Conservation (phyloP, 441 rosid species). For the Croton laevigatus region DNA sequence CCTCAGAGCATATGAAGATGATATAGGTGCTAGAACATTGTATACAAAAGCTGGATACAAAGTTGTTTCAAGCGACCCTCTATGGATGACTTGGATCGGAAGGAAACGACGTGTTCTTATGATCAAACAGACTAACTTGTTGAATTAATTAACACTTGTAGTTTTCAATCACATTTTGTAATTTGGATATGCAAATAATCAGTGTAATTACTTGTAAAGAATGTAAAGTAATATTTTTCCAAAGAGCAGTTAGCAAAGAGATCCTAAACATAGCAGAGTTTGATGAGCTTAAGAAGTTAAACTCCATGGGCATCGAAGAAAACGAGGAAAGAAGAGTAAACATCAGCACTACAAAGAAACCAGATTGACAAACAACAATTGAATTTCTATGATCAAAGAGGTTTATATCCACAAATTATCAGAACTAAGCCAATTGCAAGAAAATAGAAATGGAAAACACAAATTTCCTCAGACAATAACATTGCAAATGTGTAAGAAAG, state of each 20-base stretch:
- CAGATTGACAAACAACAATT: background rate
- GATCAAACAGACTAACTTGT: constrained; percentile 43
- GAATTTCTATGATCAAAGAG: background rate
- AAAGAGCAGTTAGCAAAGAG: too few relatives aligned
- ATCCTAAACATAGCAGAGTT: background rate
- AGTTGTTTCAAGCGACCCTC: constrained; percentile 55
- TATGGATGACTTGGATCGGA: constrained; percentile 74
- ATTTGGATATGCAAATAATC: too few relatives aligned
- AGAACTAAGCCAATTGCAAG: too few relatives aligned
- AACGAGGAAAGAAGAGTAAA: background rate
- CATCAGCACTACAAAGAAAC: background rate
- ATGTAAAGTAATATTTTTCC: background rate
- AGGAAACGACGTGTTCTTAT: constrained; percentile 67
- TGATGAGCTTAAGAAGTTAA: background rate
- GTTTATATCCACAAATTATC: background rate
- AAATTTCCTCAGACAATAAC: background rate
- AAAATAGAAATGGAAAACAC: background rate
- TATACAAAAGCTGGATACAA: constrained; percentile 69
- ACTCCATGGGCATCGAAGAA: background rate
- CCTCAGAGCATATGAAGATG: constrained; percentile 79
- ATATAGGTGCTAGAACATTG: constrained; percentile 54
- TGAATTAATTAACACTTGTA: background rate
- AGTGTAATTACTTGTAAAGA: background rate
- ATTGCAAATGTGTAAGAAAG: background rate
- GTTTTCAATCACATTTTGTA: background rate